Base-by-base conservation (phyloP, 31 red algal genomes). In the Odonthalia washingtoniensis region DNA sequence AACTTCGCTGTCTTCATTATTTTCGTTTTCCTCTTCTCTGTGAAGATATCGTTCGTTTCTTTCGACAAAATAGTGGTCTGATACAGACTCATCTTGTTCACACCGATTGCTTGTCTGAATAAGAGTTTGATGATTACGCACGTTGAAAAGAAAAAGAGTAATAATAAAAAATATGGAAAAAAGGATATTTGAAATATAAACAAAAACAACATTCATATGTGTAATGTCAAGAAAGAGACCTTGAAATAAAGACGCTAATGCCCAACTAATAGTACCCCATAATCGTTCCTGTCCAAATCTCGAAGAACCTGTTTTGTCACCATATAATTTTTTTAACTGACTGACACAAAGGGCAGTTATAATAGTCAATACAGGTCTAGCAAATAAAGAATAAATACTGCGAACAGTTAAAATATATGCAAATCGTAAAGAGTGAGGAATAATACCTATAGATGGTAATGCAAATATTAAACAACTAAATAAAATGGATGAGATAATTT, bases 241-340 rank as follows among this genome's bases (percentile, higher is more conserved):
- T 32, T 87, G 75, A 18, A 79, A 46, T 40, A 90, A 60, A 30
- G 82, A 53, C 0, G 61, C 52, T 1, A 70, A 46, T 18, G 87
- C 93, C 93, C 93, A 95, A 61, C 93, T 95, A 40, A 88, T 41
- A 0, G 93, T 87, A 5, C 93, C 93, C 83, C 87, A 95, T 45
- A 91, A 12, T 40, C 93, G 82, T 49, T 95, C 93, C 43, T 83
- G 65, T 4, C 93, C 93, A 40, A 87, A 74, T 26, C 42, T 70
- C 32, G 73, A 46, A 52, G 75, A 82, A 12, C 90, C 90, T 34
- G 68, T 75, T 4, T 81, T 63, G 6, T 61, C 72, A 75, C 74
- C 46, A 24, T 64, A 42, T 34, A 45, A 16, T 35, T 80, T 75
- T 26, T 37, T 69, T 5, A 83, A 40, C 41, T 83, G 80, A 16